Percentiles rank a stretch among this genome's conserved stretches.
Conservation (phyloP, 2,329 filamentous ascomycete species). For the Monosporascus sp. region DNA sequence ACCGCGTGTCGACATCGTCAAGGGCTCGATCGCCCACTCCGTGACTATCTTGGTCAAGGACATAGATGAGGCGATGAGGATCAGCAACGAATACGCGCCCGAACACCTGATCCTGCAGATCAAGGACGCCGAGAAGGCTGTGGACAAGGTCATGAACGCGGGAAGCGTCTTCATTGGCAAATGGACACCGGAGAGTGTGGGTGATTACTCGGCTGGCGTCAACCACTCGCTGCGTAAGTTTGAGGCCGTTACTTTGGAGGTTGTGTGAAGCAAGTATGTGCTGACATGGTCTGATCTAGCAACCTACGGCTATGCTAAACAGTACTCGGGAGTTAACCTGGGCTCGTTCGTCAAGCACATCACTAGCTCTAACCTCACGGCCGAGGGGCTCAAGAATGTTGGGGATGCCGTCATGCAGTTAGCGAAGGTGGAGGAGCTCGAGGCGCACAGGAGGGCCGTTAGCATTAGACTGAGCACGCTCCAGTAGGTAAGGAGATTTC, state of each 20-base stretch:
- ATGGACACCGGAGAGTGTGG: slow-evolving; percentile 97
- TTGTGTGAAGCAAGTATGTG: not conserved
- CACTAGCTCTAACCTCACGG: slow-evolving; percentile 85
- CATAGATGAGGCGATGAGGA: slow-evolving; percentile 67
- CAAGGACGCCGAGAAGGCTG: slow-evolving; percentile 66
- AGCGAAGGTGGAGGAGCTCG: slow-evolving; percentile 88
- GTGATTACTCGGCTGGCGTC: slow-evolving; percentile 95
- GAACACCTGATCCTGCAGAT: slow-evolving; percentile 95
- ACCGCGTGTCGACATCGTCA: slow-evolving; percentile 88
- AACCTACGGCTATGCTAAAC: slow-evolving; percentile 96
- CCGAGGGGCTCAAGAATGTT: slow-evolving; percentile 79
- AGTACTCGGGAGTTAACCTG: slow-evolving; percentile 96
- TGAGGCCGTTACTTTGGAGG: not conserved
- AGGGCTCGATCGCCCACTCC: slow-evolving; percentile 85
- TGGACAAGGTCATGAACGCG: slow-evolving; percentile 82
- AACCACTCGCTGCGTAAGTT: slow-evolving; percentile 94
- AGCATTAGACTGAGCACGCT: slow-evolving; percentile 74
- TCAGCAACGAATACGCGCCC: slow-evolving; percentile 92
- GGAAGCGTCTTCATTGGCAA: slow-evolving; percentile 93
- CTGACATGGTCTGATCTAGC: slow-evolving; percentile 45
- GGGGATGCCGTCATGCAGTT: slow-evolving; percentile 90
- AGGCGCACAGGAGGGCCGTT: slow-evolving; percentile 87
- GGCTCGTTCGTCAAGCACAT: slow-evolving; percentile 98
- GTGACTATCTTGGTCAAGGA: slow-evolving; percentile 74
- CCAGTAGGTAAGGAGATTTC: too few relatives aligned